Conservation (phyloP, 345 rosid genomes). For the Litchi chinensis region DNA sequence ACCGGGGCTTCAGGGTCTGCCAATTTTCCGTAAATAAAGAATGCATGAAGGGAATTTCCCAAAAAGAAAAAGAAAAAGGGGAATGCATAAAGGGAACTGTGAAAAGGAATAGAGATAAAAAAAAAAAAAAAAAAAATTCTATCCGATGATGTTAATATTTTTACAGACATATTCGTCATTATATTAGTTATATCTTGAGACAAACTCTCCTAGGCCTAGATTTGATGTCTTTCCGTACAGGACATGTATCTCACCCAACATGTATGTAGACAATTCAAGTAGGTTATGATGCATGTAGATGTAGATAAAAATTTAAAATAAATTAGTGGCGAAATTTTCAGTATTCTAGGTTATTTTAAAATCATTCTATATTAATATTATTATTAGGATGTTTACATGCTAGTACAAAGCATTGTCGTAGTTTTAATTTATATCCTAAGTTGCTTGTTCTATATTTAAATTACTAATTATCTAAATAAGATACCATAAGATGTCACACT, state of each 20-base stretch:
- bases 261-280: neutral
- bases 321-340: neutral
- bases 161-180: neutral
- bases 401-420: neutral
- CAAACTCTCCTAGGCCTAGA: neutral
- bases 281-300: neutral
- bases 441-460: slow-evolving; percentile 12
- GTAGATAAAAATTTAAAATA: neutral
- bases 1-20: neutral
- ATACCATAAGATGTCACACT: neutral
- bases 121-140: neutral
- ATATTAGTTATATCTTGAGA: neutral
- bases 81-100: neutral
- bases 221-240: slow-evolving; percentile 7
- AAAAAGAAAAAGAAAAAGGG: too few relatives aligned
- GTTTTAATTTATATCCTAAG: slow-evolving; percentile 1
- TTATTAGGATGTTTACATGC: neutral
- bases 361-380: neutral
- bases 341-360: neutral
- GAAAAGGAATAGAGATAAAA: neutral
- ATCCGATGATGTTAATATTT: neutral
- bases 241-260: neutral
- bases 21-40: neutral
- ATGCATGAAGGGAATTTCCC: neutral
- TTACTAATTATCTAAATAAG: neutral